These are phyloP conservation scores for Prillingera fragicola DNA, from an alignment of 1,284 basidiomycete species.

Conservation along the genomic window DNA sequence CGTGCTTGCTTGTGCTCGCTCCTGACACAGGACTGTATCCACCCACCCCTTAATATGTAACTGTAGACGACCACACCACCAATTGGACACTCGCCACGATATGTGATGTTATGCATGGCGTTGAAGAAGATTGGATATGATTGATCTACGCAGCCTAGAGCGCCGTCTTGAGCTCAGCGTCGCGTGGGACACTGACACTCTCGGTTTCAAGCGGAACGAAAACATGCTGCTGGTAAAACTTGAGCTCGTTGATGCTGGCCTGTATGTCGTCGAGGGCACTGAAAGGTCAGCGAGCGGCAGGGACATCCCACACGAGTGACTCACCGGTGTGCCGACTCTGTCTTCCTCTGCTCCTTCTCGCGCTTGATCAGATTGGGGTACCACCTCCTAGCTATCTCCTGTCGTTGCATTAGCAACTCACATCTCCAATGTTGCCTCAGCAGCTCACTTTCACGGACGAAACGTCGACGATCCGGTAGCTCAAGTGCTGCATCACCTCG, in stretches of 20 bases:
- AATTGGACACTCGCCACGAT: no score
- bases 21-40: no score
- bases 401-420: neutral
- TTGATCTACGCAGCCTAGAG: no score
- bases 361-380: conserved; percentile 35
- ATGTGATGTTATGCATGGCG: no score
- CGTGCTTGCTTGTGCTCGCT: no score
- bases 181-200: neutral
- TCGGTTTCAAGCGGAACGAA: conserved; percentile 39
- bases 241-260: conserved; percentile 49
- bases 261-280: conserved; percentile 52
- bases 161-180: conserved; percentile 25
- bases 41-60: no score
- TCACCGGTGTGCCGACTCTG: conserved; percentile 40
- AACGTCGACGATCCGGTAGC: conserved; percentile 51
- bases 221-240: conserved; percentile 46
- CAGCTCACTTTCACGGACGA: conserved; percentile 42
- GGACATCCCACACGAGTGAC: neutral
- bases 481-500: conserved; percentile 48
- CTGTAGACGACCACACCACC: no score
- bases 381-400: conserved; percentile 52
- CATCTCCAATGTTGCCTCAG: no score
- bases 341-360: conserved; percentile 28
- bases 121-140: no score
- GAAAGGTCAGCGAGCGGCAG: no score